Conservation (phyloP, 2,329 filamentous ascomycete species). For the Colletotrichum falcatum region DNA sequence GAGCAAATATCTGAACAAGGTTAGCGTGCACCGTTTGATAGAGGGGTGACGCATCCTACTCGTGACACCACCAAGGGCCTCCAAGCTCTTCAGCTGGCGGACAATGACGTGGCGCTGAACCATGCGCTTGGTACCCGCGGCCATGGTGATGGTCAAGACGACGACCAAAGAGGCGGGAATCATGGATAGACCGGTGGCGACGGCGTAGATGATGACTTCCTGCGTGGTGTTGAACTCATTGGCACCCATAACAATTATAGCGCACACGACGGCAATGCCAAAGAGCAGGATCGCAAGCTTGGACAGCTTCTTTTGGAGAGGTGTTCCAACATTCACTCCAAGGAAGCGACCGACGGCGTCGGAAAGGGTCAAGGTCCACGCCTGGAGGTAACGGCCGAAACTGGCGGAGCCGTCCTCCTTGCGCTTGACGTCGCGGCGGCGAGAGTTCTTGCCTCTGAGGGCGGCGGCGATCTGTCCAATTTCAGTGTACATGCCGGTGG, state of each 20-base stretch:
- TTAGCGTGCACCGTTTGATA: background rate
- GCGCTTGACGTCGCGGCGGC: conserved; percentile 54
- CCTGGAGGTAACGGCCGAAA: conserved; percentile 48
- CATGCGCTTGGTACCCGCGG: conserved; percentile 67
- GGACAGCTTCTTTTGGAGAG: conserved; percentile 76
- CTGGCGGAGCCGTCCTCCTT: conserved; percentile 56
- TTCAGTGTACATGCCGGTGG: conserved; percentile 71
- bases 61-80: conserved; percentile 67
- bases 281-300: conserved; percentile 78
- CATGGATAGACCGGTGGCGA: conserved; percentile 61
- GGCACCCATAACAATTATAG: conserved; percentile 58
- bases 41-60: conserved; percentile 1
- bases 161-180: conserved; percentile 62
- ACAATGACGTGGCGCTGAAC: conserved; percentile 65
- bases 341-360: conserved; percentile 59
- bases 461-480: conserved; percentile 70
- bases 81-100: conserved; percentile 62
- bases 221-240: conserved; percentile 54
- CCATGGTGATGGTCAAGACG: conserved; percentile 71
- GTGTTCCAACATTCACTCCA: conserved; percentile 69
- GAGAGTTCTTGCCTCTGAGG: conserved; percentile 54
- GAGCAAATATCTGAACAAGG: conserved; percentile 61
- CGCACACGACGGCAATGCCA: conserved; percentile 64
- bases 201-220: conserved; percentile 59
- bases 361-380: conserved; percentile 53